A percentile compares a stretch with the other conserved stretches of the same genome.
These are phyloP conservation scores for Parachaetomium inaequale DNA, from an alignment of 495 filamentous ascomycete genomes.

Conservation along the genomic window DNA sequence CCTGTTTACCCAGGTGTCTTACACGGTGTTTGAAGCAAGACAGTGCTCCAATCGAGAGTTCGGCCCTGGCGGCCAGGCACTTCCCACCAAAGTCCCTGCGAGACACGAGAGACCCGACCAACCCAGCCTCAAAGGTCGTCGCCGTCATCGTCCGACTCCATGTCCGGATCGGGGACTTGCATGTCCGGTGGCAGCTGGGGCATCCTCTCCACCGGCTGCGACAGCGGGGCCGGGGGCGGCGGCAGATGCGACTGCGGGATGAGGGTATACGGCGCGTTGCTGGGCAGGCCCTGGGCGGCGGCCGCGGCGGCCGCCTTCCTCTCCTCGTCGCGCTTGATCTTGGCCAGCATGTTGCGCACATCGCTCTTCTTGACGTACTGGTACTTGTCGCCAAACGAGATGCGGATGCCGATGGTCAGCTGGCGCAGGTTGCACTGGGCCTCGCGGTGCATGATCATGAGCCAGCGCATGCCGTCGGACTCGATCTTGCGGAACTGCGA, in stretches of 20 bases:
- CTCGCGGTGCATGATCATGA: constrained; percentile 39
- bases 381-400: constrained; percentile 39
- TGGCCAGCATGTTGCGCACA: constrained; percentile 35
- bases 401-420: constrained; percentile 35
- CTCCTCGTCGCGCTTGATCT: constrained; percentile 37
- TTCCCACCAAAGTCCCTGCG: background rate
- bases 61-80: background rate
- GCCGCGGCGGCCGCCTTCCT: constrained; percentile 26
- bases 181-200: constrained; percentile 30
- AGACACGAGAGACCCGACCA: background rate
- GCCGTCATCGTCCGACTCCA: constrained; percentile 34
- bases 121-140: constrained; percentile 17
- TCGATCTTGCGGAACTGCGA: constrained; percentile 40
- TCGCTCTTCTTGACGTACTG: constrained; percentile 38
- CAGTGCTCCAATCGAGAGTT: background rate
- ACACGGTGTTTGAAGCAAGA: too few species aligned
- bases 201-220: constrained; percentile 25
- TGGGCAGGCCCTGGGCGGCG: constrained; percentile 26
- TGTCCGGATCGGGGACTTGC: constrained; percentile 36
- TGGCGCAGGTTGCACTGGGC: constrained; percentile 33
- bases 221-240: constrained; percentile 23
- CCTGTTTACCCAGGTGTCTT: too few species aligned
- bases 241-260: constrained; percentile 30
- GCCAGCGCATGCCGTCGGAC: constrained; percentile 32
- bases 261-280: constrained; percentile 26